These are phyloP conservation scores for Colletotrichum australisinense DNA, from an alignment of 2,329 filamentous ascomycete species.

Conservation along the genomic window DNA sequence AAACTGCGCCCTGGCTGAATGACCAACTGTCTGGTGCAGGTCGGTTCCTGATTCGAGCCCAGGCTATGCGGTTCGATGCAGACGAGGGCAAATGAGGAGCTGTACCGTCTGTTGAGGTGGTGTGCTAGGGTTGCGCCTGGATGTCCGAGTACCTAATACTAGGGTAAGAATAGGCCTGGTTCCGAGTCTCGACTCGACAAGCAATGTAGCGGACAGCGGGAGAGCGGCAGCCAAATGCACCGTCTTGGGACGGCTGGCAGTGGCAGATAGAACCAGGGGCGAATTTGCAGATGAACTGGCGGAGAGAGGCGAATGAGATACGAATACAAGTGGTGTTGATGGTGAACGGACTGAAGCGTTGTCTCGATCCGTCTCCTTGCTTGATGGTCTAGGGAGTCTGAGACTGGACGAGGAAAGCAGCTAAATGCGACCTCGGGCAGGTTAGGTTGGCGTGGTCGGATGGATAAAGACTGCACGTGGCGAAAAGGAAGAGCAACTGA, in stretches of 20 bases:
- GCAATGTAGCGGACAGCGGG: conserved; percentile 28
- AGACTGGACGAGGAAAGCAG: background rate
- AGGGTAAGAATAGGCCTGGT: conserved; percentile 25
- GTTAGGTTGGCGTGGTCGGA: conserved; percentile 13
- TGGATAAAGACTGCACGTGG: background rate
- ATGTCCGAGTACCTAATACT: conserved; percentile 6
- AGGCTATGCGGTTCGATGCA: conserved; percentile 25
- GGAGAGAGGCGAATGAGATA: conserved; percentile 13
- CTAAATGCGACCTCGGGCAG: background rate
- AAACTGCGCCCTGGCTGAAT: conserved; percentile 34
- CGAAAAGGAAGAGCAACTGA: background rate
- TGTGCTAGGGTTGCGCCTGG: conserved; percentile 29
- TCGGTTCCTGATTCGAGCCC: conserved; percentile 34
- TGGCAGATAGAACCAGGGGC: conserved; percentile 10
- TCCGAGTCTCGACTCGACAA: conserved; percentile 18
- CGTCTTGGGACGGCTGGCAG: conserved; percentile 15
- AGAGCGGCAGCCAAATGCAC: conserved; percentile 31
- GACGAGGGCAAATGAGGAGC: conserved; percentile 19
- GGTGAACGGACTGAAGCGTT: conserved; percentile 12
- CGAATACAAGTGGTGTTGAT: conserved; percentile 2
- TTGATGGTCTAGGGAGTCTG: background rate
- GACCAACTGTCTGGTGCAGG: conserved; percentile 30
- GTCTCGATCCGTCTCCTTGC: background rate
- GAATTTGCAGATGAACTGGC: conserved; percentile 13
- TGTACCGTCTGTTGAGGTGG: conserved; percentile 28